Conservation (phyloP, 75 land plant genomes). For the Pinus taeda region DNA sequence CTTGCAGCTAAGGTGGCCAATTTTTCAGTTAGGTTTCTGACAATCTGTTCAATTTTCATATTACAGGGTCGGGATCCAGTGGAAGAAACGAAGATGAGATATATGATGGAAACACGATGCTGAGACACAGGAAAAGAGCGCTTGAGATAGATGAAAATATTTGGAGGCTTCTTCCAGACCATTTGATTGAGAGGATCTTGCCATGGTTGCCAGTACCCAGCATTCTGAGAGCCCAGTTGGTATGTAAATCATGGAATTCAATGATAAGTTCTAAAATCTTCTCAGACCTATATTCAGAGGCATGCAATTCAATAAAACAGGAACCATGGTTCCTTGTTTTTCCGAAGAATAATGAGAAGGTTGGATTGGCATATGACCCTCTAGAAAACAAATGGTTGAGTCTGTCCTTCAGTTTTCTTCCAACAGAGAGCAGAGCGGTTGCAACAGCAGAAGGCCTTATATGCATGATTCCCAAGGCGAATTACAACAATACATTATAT, state of each 20-base stretch:
- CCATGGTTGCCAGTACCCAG: slow-evolving; percentile 22
- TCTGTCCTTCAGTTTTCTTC: slow-evolving; percentile 23
- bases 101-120: neutral
- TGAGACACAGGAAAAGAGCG: neutral
- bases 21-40: neutral
- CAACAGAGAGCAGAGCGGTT: slow-evolving; percentile 16
- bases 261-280: slow-evolving; percentile 18
- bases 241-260: slow-evolving; percentile 25
- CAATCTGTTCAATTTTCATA: neutral
- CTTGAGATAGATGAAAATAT: slow-evolving; percentile 2
- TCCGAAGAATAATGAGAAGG: slow-evolving; percentile 19
- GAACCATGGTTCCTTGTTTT: slow-evolving; percentile 23
- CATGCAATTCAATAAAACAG: neutral
- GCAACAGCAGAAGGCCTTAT: slow-evolving; percentile 25
- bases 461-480: slow-evolving; percentile 20
- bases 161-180: slow-evolving; percentile 21
- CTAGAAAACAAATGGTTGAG: slow-evolving; percentile 21
- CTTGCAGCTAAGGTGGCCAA: neutral
- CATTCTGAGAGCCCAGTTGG: slow-evolving; percentile 27
- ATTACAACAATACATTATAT: slow-evolving; percentile 12
- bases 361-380: slow-evolving; percentile 28
- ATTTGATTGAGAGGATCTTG: slow-evolving; percentile 24
- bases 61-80: neutral
- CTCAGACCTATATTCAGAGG: slow-evolving; percentile 4
- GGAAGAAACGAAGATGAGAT: neutral